These are phyloP conservation scores for Blastobotrys niveus DNA, from an alignment of 1,139 yeast species.

Conservation along the genomic window DNA sequence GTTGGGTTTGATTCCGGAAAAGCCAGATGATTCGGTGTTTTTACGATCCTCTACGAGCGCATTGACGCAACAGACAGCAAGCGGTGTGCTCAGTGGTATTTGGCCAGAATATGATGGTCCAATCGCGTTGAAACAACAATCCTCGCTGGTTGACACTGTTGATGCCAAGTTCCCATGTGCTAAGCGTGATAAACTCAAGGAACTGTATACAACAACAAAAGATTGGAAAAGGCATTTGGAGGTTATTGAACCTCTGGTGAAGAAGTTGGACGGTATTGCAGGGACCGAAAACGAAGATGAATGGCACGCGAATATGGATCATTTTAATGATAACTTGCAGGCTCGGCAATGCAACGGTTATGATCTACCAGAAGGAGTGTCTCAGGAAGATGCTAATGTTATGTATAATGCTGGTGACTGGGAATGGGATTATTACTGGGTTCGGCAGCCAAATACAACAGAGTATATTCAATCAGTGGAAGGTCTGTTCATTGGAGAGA, in stretches of 20 bases:
- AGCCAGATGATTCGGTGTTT: constrained; percentile 27
- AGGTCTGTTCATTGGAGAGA: constrained; percentile 37
- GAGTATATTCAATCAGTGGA: constrained; percentile 31
- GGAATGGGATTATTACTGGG: constrained; percentile 38
- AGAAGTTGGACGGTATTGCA: constrained; percentile 24
- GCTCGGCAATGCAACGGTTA: constrained; percentile 36
- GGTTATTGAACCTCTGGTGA: constrained; percentile 23
- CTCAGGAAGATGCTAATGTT: constrained; percentile 31
- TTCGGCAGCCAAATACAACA: constrained; percentile 33
- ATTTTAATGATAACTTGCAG: constrained; percentile 39
- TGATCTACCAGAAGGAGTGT: constrained; percentile 31
- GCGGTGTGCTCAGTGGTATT: constrained; percentile 35
- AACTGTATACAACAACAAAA: constrained; percentile 25
- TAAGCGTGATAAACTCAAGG: constrained; percentile 28
- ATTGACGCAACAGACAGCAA: constrained; percentile 38
- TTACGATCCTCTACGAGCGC: constrained; percentile 37
- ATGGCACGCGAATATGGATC: constrained; percentile 36
- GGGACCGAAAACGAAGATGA: constrained; percentile 27
- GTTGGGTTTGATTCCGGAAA: constrained; percentile 32
- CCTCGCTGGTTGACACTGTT: constrained; percentile 31
- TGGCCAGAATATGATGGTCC: constrained; percentile 29
- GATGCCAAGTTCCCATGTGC: constrained; percentile 34
- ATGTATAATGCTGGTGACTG: constrained; percentile 40
- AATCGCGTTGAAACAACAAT: constrained; percentile 32
- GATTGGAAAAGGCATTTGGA: constrained; percentile 36